Conservation (phyloP, 768 basidiomycete genomes). For the Suillus clintonianus region DNA sequence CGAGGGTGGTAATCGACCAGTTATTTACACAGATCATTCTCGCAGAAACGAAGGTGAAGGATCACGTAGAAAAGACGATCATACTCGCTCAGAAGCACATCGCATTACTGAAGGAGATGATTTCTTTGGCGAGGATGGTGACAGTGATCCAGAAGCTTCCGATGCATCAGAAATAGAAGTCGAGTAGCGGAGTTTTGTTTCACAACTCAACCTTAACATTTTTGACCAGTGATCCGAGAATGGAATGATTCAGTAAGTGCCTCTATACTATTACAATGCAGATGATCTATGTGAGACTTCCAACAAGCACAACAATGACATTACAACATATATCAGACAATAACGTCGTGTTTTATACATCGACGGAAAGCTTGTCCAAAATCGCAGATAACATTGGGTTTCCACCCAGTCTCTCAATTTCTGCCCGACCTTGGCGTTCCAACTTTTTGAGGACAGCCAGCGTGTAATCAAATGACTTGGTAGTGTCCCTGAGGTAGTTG, state of each 20-base stretch:
- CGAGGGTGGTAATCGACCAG: neutral
- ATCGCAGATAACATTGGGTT: slow-evolving; percentile 63
- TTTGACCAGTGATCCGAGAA: neutral
- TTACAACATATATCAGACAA: neutral
- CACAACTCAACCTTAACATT: neutral
- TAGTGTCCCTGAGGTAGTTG: slow-evolving; percentile 71
- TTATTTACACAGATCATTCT: neutral
- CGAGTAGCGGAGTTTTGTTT: neutral
- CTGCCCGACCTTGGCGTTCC: slow-evolving; percentile 64
- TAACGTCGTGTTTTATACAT: neutral
- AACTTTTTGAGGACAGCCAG: slow-evolving; percentile 64
- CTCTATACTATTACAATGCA: neutral
- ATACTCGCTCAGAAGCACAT: slow-evolving; percentile 10
- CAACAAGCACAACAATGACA: neutral
- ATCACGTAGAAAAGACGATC: slow-evolving; percentile 4
- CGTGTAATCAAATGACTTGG: slow-evolving; percentile 89
- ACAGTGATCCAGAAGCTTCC: slow-evolving; percentile 13
- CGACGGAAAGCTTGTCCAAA: slow-evolving; percentile 52
- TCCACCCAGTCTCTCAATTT: slow-evolving; percentile 77
- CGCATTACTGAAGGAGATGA: slow-evolving; percentile 21
- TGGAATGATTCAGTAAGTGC: neutral
- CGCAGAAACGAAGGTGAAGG: neutral
- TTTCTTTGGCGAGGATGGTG: slow-evolving; percentile 31
- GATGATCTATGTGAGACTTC: neutral
- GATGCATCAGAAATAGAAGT: slow-evolving; percentile 1